Evolutionary conservation across 495 filamentous ascomycete genomes (phyloP).

Genomic region (Friedmanniomyces simplex): DNA sequence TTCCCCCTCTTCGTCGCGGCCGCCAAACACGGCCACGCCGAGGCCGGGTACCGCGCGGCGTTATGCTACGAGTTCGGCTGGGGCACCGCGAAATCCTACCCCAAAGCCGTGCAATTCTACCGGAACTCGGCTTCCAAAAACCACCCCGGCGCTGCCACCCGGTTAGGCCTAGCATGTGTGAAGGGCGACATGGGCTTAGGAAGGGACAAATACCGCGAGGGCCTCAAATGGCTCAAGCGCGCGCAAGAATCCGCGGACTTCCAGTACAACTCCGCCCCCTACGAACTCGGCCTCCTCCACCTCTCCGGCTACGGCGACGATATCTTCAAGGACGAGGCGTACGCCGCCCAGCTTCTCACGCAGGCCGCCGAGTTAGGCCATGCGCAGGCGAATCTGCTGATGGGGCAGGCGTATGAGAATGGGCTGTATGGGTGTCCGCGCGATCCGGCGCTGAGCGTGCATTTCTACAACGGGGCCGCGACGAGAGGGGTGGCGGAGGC

Average conservation of each 20-base stretch:
- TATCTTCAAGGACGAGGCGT: conserved; percentile 77
- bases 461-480: conserved; percentile 92
- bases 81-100: conserved; percentile 78
- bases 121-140: conserved; percentile 82
- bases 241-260: conserved; percentile 77
- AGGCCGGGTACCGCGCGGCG: conserved; percentile 86
- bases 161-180: conserved; percentile 82
- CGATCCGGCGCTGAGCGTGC: conserved; percentile 87
- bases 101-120: conserved; percentile 89
- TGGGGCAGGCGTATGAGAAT: conserved; percentile 97
- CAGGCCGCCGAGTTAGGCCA: conserved; percentile 90
- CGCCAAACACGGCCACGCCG: conserved; percentile 93
- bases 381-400: conserved; percentile 65
- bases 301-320: conserved; percentile 85
- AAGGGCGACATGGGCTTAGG: conserved; percentile 72
- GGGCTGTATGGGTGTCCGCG: conserved; percentile 76
- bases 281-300: conserved; percentile 79
- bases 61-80: conserved; percentile 98
- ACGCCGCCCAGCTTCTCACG: conserved; percentile 89
- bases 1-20: conserved; percentile 88
- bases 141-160: conserved; percentile 88
- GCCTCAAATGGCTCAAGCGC: conserved; percentile 92
- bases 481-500: conserved; percentile 71
- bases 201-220: conserved; percentile 71
- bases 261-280: conserved; percentile 89